These are phyloP conservation scores for Aspergillus pseudoterreus DNA, from an alignment of 2,329 filamentous ascomycete species.

Conservation along the genomic window DNA sequence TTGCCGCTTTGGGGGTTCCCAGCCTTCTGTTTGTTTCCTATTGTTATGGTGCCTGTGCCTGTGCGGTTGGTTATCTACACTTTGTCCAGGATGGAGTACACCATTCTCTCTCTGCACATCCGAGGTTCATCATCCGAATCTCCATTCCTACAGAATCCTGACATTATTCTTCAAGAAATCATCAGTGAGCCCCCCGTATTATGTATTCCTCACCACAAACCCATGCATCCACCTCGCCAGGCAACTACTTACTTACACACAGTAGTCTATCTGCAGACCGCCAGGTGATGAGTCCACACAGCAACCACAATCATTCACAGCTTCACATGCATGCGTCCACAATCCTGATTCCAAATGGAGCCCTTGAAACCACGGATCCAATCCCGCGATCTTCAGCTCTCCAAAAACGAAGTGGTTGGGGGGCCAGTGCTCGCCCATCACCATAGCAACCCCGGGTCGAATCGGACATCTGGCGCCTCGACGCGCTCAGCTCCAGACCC, in stretches of 20 bases:
- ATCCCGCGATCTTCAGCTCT: slow-evolving; percentile 6
- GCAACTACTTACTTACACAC: neutral
- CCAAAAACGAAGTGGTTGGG: slow-evolving; percentile 11
- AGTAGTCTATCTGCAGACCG: neutral
- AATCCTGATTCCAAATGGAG: neutral
- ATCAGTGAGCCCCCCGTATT: neutral
- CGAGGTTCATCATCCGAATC: neutral
- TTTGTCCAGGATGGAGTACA: no score
- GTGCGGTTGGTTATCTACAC: no score
- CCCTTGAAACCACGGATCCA: neutral
- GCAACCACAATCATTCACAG: neutral
- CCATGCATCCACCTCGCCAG: neutral
- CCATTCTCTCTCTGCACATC: no score
- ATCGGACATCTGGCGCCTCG: slow-evolving; percentile 16
- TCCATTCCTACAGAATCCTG: neutral
- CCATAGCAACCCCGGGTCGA: slow-evolving; percentile 21
- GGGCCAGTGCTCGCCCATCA: slow-evolving; percentile 11
- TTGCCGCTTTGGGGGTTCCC: slow-evolving; percentile 13
- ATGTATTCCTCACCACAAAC: neutral
- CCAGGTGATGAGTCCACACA: neutral
- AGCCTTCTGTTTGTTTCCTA: slow-evolving; percentile 4
- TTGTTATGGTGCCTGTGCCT: no score
- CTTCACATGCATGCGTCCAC: neutral
- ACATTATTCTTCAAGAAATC: neutral
- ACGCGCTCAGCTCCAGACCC: slow-evolving; percentile 9